Base-by-base conservation (phyloP, 108 stramenopile species). In the Hondaea fermentalgiana region DNA sequence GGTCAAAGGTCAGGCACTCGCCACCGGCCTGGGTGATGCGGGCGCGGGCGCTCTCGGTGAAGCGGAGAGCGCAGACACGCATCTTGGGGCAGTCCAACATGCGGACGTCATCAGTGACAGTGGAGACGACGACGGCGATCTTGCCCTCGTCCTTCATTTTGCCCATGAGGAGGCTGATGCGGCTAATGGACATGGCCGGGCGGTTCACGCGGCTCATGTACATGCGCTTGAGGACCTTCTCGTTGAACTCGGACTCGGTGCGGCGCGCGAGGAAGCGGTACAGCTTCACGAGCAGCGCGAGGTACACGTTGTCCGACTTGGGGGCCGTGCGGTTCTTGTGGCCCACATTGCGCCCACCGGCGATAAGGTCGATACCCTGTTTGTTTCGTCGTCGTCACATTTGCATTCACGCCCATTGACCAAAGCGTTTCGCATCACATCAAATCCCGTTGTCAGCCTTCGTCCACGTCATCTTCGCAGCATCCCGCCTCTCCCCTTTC, bases 1-100 rank as follows among this genome's bases (percentile, higher is more conserved):
- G 98, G 92, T 99, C 99, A 57, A 99, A 96, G 59, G 98, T 99
- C 87, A 99, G 90, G 95, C 97, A 98, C 95, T 99, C 98, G 76
- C 99, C 99, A 59, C 99, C 99, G 72, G 98, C 97, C 53, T 96
- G 96, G 87, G 97, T 87, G 92, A 99, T 99, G 89, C 98, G 98
- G 89, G 97, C 97, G 88, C 99, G 97, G 60, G 98, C 99, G 90
- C 93, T 95, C 90, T 98, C 99, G 72, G 98, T 98, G 93, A 99
- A 98, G 69, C 95, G 96, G 60, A 99, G 96, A 19, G 99, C 99
- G 90, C 97, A 98, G 57, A 99, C 95, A 49, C 95, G 94, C 91
- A 98, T 88, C 92, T 96, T 95, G 49, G 98, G 97, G 91, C 94
- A 94, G 91, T 98, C 97, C 88, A 97, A 89, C 96, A 99, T 97